phyloP scores from a whole-genome alignment of 805 yeast species.

The Wickerhamomyces silvicola region DNA sequence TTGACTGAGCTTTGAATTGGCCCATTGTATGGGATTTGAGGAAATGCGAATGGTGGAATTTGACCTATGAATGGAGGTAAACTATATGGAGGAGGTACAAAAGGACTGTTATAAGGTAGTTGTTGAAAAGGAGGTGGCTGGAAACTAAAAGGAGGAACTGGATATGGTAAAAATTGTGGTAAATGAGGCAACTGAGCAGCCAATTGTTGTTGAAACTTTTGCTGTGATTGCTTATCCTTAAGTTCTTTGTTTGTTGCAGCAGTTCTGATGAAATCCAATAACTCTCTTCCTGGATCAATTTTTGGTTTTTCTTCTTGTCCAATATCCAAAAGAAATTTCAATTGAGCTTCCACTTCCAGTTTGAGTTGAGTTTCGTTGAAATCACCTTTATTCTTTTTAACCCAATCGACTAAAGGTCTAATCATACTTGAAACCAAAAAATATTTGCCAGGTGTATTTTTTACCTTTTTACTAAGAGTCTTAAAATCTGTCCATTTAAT shows the following conservation, averaged over 20 bases:
- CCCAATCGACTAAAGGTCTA: conserved; percentile 41
- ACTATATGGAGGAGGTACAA: conserved; percentile 9
- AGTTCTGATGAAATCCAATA: conserved; percentile 53
- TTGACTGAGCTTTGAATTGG: conserved; percentile 5
- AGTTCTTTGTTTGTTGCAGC: conserved; percentile 30
- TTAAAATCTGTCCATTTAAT: conserved; percentile 74
- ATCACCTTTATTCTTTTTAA: conserved; percentile 44
- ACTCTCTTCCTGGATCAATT: conserved; percentile 71
- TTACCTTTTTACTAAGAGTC: conserved; percentile 25
- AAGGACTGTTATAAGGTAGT: conserved; percentile 16
- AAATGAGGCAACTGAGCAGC: conserved; percentile 4
- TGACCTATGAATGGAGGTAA: conserved; percentile 3
- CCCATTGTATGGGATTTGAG: conserved; percentile 8
- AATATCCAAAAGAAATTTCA: conserved; percentile 60
- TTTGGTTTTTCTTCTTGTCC: conserved; percentile 28
- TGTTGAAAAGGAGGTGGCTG: conserved; percentile 16
- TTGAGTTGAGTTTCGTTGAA: conserved; percentile 52
- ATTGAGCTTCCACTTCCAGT: conserved; percentile 54
- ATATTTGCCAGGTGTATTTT: conserved; percentile 24
- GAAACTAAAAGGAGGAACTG: conserved; percentile 5
- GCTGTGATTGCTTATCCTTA: conserved; percentile 6
- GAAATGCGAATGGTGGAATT: conserved; percentile 10
- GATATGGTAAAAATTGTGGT: too few relatives aligned
- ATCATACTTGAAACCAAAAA: conserved; percentile 35
- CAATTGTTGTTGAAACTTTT: conserved; percentile 3